These are phyloP conservation scores for Kodamaea anthophila DNA, from an alignment of 1,139 yeast genomes.

Conservation along the genomic window DNA sequence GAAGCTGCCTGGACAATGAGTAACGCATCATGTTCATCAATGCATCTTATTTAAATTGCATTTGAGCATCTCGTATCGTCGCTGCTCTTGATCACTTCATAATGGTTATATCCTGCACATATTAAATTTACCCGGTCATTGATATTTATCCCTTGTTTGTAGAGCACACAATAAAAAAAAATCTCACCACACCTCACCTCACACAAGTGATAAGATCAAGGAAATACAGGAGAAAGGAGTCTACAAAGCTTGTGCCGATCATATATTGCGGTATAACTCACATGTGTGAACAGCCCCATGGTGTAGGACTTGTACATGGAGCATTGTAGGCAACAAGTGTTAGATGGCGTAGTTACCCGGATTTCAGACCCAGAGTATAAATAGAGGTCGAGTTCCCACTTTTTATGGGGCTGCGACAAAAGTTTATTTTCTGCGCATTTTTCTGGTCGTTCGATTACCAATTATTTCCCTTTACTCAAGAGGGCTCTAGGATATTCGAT, in stretches of 20 bases:
- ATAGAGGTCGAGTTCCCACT: conserved; percentile 16
- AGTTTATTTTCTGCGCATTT: conserved; percentile 4
- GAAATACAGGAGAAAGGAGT: no score
- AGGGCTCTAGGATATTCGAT: conserved; percentile 1
- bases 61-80: no score
- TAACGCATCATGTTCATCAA: no score
- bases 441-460: conserved; percentile 6
- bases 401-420: conserved; percentile 4
- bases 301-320: no score
- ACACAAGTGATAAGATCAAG: no score
- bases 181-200: no score
- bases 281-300: no score
- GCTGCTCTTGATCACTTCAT: no score
- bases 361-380: conserved; percentile 19
- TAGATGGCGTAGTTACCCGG: conserved; percentile 22
- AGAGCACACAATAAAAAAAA: neutral
- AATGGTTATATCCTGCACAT: conserved; percentile 3
- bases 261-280: no score
- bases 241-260: no score
- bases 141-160: neutral
- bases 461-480: conserved; percentile 1
- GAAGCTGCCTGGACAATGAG: no score
- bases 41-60: neutral
- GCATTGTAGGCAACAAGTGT: no score
- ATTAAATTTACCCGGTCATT: conserved; percentile 2